Conservation (phyloP, 1,284 basidiomycete genomes). For the Rhizopogon hawkerae region DNA sequence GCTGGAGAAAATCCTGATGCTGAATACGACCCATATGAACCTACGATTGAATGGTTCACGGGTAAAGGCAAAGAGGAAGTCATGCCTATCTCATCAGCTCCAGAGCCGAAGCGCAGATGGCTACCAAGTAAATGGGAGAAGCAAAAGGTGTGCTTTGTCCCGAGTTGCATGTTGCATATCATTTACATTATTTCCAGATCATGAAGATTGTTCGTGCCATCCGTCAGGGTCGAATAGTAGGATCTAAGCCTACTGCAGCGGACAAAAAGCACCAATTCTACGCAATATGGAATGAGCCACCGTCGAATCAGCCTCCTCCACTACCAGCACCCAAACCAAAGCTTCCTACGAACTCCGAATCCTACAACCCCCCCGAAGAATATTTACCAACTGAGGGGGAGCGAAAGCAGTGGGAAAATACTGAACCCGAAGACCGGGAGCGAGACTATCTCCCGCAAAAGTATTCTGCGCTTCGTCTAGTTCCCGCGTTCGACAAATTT, state of each 20-base stretch:
- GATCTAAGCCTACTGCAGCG: constrained; percentile 75
- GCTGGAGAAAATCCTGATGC: constrained; percentile 89
- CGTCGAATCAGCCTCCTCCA: constrained; percentile 62
- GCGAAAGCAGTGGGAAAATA: constrained; percentile 75
- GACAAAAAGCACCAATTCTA: constrained; percentile 75
- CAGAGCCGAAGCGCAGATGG: constrained; percentile 96
- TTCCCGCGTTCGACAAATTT: constrained; percentile 88
- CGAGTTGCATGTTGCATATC: constrained; percentile 1
- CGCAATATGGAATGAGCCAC: constrained; percentile 81
- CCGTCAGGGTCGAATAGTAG: constrained; percentile 87
- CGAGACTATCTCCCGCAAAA: constrained; percentile 87
- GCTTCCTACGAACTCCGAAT: constrained; percentile 88
- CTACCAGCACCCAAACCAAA: constrained; percentile 90
- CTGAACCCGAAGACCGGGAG: constrained; percentile 88
- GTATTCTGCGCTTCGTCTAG: constrained; percentile 76
- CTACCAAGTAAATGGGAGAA: constrained; percentile 99
- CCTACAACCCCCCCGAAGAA: constrained; percentile 97
- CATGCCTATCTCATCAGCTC: constrained; percentile 86
- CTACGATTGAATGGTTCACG: constrained; percentile 95
- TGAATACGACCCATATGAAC: constrained; percentile 86
- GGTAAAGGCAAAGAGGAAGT: constrained; percentile 90
- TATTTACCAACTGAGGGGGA: constrained; percentile 91
- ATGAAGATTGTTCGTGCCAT: constrained; percentile 99
- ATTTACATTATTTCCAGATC: constrained; percentile 43
- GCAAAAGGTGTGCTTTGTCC: constrained; percentile 69